These are phyloP conservation scores for Osmanthus fragrans DNA, from an alignment of 257 asterid genomes.

Conservation along the genomic window DNA sequence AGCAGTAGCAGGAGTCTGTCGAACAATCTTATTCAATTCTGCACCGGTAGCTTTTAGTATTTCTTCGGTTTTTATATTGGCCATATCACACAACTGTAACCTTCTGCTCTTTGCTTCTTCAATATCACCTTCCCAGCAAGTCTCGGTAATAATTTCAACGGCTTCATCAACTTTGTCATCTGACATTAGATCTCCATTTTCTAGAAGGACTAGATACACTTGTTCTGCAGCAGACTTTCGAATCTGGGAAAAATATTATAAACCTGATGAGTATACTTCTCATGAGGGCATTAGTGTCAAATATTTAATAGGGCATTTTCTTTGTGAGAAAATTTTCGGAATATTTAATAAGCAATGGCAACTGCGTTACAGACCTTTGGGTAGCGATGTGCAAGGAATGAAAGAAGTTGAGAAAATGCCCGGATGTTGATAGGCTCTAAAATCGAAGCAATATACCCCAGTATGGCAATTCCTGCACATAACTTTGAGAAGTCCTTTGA, in stretches of 20 bases:
- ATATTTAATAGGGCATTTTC: background rate
- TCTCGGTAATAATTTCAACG: conserved; percentile 68
- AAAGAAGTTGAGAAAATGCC: conserved; percentile 68
- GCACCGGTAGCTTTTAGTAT: conserved; percentile 23
- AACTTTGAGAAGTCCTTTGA: conserved; percentile 81
- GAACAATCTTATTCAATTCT: conserved; percentile 29
- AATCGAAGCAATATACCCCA: conserved; percentile 78
- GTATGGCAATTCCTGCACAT: conserved; percentile 80
- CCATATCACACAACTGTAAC: conserved; percentile 50
- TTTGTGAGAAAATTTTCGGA: background rate
- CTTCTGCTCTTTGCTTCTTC: conserved; percentile 75
- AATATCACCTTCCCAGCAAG: conserved; percentile 91
- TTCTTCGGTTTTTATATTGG: conserved; percentile 47
- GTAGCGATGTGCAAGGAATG: conserved; percentile 75
- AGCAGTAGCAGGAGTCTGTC: conserved; percentile 27
- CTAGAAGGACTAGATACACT: conserved; percentile 72
- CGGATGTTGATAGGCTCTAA: conserved; percentile 52
- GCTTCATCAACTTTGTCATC: conserved; percentile 67
- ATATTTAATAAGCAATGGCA: background rate
- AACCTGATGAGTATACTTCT: background rate
- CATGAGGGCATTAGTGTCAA: background rate
- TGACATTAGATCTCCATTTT: conserved; percentile 56
- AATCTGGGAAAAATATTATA: conserved; percentile 46
- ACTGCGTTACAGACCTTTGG: conserved; percentile 61
- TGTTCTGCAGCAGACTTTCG: conserved; percentile 84